A percentile compares a stretch with the other conserved stretches of the same genome.
phyloP scores from a whole-genome alignment of 148 eudicot species.

The Heliosperma pusillum region DNA sequence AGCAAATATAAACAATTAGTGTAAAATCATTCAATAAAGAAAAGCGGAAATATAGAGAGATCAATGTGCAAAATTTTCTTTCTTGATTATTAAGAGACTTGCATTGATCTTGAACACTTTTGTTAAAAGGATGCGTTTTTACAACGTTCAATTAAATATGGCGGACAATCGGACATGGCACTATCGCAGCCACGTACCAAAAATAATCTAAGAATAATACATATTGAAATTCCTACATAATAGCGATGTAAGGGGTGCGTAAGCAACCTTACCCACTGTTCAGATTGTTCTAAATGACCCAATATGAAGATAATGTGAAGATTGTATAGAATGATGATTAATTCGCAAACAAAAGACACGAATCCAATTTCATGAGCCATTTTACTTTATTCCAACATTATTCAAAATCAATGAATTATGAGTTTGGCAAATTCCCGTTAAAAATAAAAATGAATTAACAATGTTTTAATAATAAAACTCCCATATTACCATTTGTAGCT shows the following conservation, averaged over 20 bases:
- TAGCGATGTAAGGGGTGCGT: no score
- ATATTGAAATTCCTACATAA: no score
- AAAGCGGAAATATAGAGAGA: conserved; percentile 13
- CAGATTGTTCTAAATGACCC: no score
- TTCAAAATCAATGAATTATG: background rate
- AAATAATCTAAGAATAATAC: no score
- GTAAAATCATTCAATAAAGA: background rate
- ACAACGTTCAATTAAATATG: background rate
- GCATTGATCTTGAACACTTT: background rate
- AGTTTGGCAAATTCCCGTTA: background rate
- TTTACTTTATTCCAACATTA: background rate
- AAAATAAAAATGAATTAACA: background rate
- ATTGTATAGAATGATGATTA: background rate
- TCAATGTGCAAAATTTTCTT: conserved; percentile 3
- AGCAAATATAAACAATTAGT: conserved; percentile 4
- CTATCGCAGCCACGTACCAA: no score
- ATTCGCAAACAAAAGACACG: background rate
- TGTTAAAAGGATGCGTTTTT: background rate
- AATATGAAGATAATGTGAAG: background rate
- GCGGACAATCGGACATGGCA: background rate
- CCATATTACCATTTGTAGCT: conserved; percentile 58
- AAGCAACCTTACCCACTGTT: no score
- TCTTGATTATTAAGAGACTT: background rate
- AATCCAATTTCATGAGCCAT: background rate
- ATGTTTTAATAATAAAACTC: background rate